Base-by-base conservation (phyloP, 257 asterid species). In the Scutellaria galericulata region DNA sequence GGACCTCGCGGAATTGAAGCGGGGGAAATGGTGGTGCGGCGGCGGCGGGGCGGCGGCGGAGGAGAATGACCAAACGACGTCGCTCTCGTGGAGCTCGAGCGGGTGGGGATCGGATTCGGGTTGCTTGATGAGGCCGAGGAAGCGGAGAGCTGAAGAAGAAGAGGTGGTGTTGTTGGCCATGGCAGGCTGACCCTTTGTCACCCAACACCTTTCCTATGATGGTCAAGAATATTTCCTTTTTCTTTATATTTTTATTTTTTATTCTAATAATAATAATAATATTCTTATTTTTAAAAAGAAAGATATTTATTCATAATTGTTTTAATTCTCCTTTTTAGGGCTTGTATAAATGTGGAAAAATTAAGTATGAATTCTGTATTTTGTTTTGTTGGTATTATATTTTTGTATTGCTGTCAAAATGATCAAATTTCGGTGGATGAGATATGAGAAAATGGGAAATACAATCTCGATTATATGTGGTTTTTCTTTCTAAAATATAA, bases 21-120 rank as follows among this genome's bases (percentile, higher is more conserved):
- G 79, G 27, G 44, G 80, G 70, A 63, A 80, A 42, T 57, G 85
- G 46, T 18, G 84, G 66, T 11, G 68, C 20, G 72, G n/a, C 13
- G 72, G n/a, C 13, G 83, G 79, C 7, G 81, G 76, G 56, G 86
- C 50, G 76, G 87, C 75, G 54, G 78, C 59, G 76, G 86, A 58
- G 68, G 89, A 78, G 20, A 62, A 62, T 2, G 93, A 87, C 96
- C 96, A 90, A 13, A 90, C 86, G 76, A 93, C 87, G 85, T 93
- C 98, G 80, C 82, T 82, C 41, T 93, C 98, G 76, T 87, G 82
- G 79, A 93, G 87, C 83, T 93, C 98, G 65, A 86, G 64, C 48
- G 86, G 65, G 68, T 79, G 14, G 0, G 78, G 64, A 53, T 51
- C 80, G 81, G 84, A 48, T n/a, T 78, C 85, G 47, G 94, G 84